Evolutionary conservation across 768 basidiomycete genomes (phyloP).

Genomic region (Lactifluus volemus): DNA sequence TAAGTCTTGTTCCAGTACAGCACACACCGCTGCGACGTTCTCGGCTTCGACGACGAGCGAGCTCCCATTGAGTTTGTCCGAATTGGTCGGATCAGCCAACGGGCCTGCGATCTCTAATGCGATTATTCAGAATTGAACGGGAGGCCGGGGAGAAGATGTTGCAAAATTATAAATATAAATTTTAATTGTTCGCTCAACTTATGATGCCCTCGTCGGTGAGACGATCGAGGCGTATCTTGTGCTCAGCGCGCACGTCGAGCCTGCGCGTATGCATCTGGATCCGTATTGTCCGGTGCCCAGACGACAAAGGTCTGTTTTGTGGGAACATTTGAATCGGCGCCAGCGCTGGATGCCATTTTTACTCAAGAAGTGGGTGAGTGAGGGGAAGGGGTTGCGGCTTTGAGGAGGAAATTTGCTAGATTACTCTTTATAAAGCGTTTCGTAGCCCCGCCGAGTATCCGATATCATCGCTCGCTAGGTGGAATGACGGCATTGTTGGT

Average conservation of each 20-base stretch:
- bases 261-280: slow-evolving; percentile 1
- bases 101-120: background rate
- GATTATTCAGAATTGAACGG: background rate
- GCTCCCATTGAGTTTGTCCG: slow-evolving; percentile 49
- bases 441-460: no score
- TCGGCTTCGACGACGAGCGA: slow-evolving; percentile 46
- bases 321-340: background rate
- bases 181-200: slow-evolving; percentile 6
- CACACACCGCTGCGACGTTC: slow-evolving; percentile 37
- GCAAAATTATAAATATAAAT: no score
- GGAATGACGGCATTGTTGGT: no score
- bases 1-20: slow-evolving; percentile 34
- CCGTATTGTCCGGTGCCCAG: slow-evolving; percentile 7
- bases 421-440: no score
- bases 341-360: background rate
- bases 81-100: background rate
- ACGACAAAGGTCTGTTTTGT: background rate
- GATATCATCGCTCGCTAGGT: no score
- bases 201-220: background rate
- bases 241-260: background rate
- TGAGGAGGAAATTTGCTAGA: background rate
- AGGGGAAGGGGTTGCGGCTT: no score
- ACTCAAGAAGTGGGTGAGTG: background rate
- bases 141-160: background rate
- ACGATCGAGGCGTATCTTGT: background rate